Evolutionary conservation across 345 rosid species (phyloP).

Genomic region (Rhizophora apiculata): DNA sequence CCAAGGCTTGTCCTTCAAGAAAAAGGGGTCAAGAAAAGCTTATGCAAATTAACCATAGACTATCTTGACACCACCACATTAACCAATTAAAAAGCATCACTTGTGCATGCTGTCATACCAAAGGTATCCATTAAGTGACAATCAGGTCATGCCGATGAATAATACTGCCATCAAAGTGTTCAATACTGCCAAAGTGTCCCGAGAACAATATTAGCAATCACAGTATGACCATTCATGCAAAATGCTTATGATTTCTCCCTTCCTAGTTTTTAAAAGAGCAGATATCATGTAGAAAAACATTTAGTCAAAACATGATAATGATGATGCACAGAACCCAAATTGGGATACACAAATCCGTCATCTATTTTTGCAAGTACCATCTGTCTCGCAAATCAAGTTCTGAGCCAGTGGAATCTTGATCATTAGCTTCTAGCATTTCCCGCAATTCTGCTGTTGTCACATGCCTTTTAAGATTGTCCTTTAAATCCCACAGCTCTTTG

Average conservation of each 20-base stretch:
- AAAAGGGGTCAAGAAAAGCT: no score
- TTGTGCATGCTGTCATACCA: neutral
- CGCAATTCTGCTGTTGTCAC: constrained; percentile 71
- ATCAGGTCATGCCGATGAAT: neutral
- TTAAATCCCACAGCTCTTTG: constrained; percentile 80
- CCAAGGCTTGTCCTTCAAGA: no score
- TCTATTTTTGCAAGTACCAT: constrained; percentile 46
- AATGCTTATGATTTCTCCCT: neutral
- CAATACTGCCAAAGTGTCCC: neutral
- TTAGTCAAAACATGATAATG: neutral
- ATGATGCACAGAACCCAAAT: neutral
- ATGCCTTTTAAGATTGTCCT: constrained; percentile 79
- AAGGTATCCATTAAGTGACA: neutral
- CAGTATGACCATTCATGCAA: neutral
- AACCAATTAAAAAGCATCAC: no score
- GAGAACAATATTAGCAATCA: neutral
- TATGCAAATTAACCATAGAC: no score
- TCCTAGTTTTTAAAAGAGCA: neutral
- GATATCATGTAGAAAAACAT: neutral
- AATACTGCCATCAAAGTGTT: no score
- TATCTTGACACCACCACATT: no score
- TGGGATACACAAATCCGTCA: neutral
- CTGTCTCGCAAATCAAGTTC: constrained; percentile 85
- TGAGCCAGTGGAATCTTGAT: constrained; percentile 75
- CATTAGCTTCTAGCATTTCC: constrained; percentile 72